Conservation (phyloP, 2,329 filamentous ascomycete species). For the Fusarium sp. region DNA sequence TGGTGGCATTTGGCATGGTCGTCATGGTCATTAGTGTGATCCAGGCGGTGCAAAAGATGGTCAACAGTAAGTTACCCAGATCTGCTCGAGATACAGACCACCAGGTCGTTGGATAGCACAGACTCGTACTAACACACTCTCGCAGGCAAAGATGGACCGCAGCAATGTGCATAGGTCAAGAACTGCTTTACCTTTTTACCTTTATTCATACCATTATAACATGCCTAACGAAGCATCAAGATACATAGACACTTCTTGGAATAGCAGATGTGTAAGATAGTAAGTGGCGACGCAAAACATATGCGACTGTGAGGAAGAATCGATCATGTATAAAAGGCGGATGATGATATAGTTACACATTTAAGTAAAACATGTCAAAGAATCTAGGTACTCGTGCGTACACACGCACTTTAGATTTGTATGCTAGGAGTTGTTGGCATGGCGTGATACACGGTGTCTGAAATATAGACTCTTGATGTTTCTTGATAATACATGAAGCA, state of each 20-base stretch:
- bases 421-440: constrained; percentile 12
- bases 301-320: neutral
- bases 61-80: constrained; percentile 53
- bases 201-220: constrained; percentile 19
- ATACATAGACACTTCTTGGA: constrained; percentile 31
- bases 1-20: constrained; percentile 80
- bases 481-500: neutral
- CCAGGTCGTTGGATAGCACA: no score
- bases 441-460: constrained; percentile 18
- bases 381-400: neutral
- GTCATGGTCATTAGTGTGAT: constrained; percentile 86
- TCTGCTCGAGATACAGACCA: neutral
- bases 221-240: constrained; percentile 23
- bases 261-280: constrained; percentile 25
- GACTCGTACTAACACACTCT: constrained; percentile 25
- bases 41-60: constrained; percentile 77
- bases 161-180: constrained; percentile 38
- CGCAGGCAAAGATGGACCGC: constrained; percentile 43
- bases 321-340: constrained; percentile 31
- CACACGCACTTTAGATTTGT: neutral
- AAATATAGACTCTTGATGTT: constrained; percentile 3
- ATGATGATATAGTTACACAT: constrained; percentile 1
- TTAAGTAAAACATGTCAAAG: constrained; percentile 3
- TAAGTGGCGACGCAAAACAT: constrained; percentile 3
- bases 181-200: constrained; percentile 5